Conservation (phyloP, 2,329 filamentous ascomycete species). For the Diaporthe eres region DNA sequence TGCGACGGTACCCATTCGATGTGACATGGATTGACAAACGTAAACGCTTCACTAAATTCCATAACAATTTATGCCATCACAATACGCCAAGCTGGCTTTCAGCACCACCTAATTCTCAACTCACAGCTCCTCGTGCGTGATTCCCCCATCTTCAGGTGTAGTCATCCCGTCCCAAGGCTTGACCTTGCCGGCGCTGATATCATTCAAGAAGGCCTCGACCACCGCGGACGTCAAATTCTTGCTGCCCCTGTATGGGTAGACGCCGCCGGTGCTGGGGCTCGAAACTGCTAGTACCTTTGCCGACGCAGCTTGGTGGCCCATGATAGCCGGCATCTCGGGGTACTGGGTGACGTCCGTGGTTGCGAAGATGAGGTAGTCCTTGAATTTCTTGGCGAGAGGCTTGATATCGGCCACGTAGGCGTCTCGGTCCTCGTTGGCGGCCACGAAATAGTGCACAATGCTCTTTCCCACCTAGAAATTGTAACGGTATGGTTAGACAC, state of each 20-base stretch:
- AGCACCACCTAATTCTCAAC: background rate
- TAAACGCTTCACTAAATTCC: background rate
- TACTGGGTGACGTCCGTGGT: slow-evolving; percentile 63
- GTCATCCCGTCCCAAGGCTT: slow-evolving; percentile 52
- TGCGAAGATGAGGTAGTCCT: slow-evolving; percentile 63
- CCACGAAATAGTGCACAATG: slow-evolving; percentile 53
- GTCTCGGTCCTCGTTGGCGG: slow-evolving; percentile 49
- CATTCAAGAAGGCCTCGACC: slow-evolving; percentile 59
- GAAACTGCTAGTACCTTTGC: slow-evolving; percentile 58
- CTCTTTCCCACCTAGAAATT: slow-evolving; percentile 46
- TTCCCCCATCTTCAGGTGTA: slow-evolving; percentile 1
- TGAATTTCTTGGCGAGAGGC: slow-evolving; percentile 60
- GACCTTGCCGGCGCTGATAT: slow-evolving; percentile 59
- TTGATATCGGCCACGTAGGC: slow-evolving; percentile 54
- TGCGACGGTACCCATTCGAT: background rate
- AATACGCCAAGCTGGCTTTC: too few relatives aligned
- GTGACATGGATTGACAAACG: background rate
- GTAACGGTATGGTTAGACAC: slow-evolving; percentile 52
- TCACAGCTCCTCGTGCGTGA: slow-evolving; percentile 43
- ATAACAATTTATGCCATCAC: too few relatives aligned
- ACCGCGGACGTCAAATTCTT: slow-evolving; percentile 50
- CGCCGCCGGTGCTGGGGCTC: slow-evolving; percentile 59
- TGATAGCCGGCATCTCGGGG: slow-evolving; percentile 55
- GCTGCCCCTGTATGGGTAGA: slow-evolving; percentile 56
- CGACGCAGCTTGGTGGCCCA: slow-evolving; percentile 53